These are phyloP conservation scores for Paramecium sonneborni DNA, from an alignment of 73 alveolate genomes.

Conservation along the genomic window DNA sequence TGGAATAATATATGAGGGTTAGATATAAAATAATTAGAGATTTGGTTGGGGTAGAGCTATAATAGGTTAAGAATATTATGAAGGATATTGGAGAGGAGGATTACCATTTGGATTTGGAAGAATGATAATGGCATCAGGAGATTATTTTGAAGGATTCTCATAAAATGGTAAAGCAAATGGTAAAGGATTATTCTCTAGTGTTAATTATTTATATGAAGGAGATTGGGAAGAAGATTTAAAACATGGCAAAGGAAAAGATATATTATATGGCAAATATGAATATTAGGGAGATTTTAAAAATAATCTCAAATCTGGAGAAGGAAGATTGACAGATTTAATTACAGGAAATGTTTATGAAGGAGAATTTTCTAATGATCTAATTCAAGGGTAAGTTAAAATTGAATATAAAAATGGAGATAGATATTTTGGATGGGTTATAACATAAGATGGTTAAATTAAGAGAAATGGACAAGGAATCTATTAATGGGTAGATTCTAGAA, in stretches of 20 bases:
- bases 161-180: slow-evolving; percentile 59
- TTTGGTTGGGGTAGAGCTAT: slow-evolving; percentile 67
- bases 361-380: slow-evolving; percentile 59
- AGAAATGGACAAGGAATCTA: slow-evolving; percentile 60
- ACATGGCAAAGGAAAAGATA: slow-evolving; percentile 68
- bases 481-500: slow-evolving; percentile 55
- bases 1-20: slow-evolving; percentile 64
- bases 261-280: not conserved
- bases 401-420: slow-evolving; percentile 61
- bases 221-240: slow-evolving; percentile 69
- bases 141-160: slow-evolving; percentile 51
- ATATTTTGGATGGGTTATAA: slow-evolving; percentile 44
- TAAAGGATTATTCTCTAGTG: slow-evolving; percentile 25
- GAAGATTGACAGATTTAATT: not conserved
- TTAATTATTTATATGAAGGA: slow-evolving; percentile 64
- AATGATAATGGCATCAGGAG: slow-evolving; percentile 47
- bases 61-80: slow-evolving; percentile 43
- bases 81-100: slow-evolving; percentile 69
- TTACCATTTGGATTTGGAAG: slow-evolving; percentile 66
- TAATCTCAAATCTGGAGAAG: slow-evolving; percentile 64
- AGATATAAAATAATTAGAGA: slow-evolving; percentile 53
- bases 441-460: slow-evolving; percentile 50
- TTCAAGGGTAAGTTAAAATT: slow-evolving; percentile 55
- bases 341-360: slow-evolving; percentile 64
- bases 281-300: slow-evolving; percentile 65